Conservation (phyloP, 2,329 filamentous ascomycete genomes). For the Fusarium haematococcum region DNA sequence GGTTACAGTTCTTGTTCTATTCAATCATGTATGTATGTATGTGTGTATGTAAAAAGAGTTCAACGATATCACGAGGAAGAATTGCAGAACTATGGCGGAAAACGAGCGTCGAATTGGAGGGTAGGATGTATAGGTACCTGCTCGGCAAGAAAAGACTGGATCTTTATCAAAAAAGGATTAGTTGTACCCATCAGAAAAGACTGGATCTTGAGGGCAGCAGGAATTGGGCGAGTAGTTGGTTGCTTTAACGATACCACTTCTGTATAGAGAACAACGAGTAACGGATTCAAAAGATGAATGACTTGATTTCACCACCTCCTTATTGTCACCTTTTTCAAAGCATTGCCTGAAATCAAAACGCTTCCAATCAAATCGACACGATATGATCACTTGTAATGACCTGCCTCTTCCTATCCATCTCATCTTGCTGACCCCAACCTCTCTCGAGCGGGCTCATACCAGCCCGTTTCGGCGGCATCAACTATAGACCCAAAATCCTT, state of each 20-base stretch:
- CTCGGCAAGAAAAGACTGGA: not conserved
- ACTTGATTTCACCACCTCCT: not conserved
- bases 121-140: not conserved
- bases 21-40: conserved; percentile 19
- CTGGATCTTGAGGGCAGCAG: conserved; percentile 25
- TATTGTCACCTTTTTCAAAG: conserved; percentile 5
- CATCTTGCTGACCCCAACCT: not conserved
- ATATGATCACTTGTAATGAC: conserved; percentile 5
- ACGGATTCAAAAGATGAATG: conserved; percentile 5
- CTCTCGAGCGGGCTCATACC: not conserved
- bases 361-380: conserved; percentile 19
- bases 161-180: not conserved
- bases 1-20: conserved; percentile 6
- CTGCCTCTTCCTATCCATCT: conserved; percentile 9
- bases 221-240: not conserved
- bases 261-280: conserved; percentile 13
- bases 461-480: not conserved
- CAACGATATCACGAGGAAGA: conserved; percentile 31
- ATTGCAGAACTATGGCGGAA: conserved; percentile 3
- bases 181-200: conserved; percentile 9
- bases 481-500: not conserved
- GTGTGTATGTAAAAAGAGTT: conserved; percentile 16
- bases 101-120: not conserved
- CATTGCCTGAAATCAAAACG: conserved; percentile 17
- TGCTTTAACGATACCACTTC: conserved; percentile 23